phyloP scores from a whole-genome alignment of 345 rosid species.

The Chamaenerion angustifolium region DNA sequence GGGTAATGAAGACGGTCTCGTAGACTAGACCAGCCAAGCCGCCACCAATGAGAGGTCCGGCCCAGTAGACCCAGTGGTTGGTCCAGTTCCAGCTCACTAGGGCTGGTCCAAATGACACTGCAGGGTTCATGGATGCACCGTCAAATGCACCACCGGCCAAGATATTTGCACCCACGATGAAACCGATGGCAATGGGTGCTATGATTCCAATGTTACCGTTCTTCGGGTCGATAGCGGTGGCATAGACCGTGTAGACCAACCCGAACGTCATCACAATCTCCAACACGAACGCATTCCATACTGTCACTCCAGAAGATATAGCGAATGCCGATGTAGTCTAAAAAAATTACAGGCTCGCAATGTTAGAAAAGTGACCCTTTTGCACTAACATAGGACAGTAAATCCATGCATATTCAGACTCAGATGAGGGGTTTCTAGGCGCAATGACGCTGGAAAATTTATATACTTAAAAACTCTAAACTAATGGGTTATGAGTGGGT shows the following conservation, averaged over 20 bases:
- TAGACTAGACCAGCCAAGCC: conserved; percentile 11
- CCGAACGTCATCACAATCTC: conserved; percentile 10
- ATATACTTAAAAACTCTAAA: too few species aligned
- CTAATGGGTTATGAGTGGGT: too few species aligned
- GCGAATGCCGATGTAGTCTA: conserved; percentile 10
- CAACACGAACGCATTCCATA: conserved; percentile 10
- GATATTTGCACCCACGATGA: conserved; percentile 6
- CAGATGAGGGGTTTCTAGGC: too few species aligned
- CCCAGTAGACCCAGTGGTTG: conserved; percentile 12
- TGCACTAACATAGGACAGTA: too few species aligned
- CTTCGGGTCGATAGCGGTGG: conserved; percentile 2
- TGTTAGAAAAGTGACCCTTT: too few species aligned
- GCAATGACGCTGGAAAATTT: too few species aligned
- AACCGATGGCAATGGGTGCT: conserved; percentile 2
- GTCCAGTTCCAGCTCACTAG: conserved; percentile 9
- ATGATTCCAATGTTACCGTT: not conserved
- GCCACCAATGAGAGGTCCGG: conserved; percentile 8
- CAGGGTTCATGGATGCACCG: conserved; percentile 3
- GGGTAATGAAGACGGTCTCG: conserved; percentile 6
- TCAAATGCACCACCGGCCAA: conserved; percentile 12
- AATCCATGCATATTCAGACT: too few species aligned
- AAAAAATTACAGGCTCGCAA: too few species aligned
- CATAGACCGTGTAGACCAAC: conserved; percentile 1
- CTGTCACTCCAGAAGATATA: conserved; percentile 6
- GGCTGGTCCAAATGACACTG: conserved; percentile 6